Evolutionary conservation across 306 rosid species (phyloP), one percentile per base, ranked within the genome.

Genomic region (Quercus suber): DNA sequence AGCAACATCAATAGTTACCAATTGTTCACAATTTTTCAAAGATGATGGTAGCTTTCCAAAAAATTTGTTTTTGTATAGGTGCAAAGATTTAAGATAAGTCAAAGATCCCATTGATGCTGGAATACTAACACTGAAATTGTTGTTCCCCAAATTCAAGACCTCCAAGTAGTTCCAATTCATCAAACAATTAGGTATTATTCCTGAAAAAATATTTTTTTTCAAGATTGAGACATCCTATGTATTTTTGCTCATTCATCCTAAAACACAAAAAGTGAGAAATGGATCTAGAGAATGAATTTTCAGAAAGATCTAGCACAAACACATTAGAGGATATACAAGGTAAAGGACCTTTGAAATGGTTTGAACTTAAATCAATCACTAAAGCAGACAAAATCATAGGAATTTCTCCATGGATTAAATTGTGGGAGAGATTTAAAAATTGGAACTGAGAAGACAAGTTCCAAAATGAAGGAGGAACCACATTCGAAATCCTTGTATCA

Each of bases 31-130:
- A 43, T 2, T 43, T 11, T 43, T 43, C 13, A 43, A 43, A 43
- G 51, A 43, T 7, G 51, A 43, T 43, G 14, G 51, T 9, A 43
- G 10, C 1, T 43, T 6, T 0, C 2, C 2, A 7, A 12, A 60
- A 12, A 83, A 43, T 6, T 20, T 56, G 20, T 84, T 84, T 23
- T 77, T 74, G 8, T 49, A 70, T 15, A 80, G 56, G 37, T 79
- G 69, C 56, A 84, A 37, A 15, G 84, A 51, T 8, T 10, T 2
- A 3, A 84, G 81, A 21, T 12, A 8, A 2, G 5, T 3, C 31
- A 80, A 74, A 19, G 75, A 80, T 12, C 82, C 82, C 18, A 80
- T 77, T 19, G 82, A 80, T 68, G 14, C 33, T 17, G 82, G 87
- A 56, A 84, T 57, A 11, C 58, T 18, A 11, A 78, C 83, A 55